Base-by-base conservation (phyloP, 768 basidiomycete genomes). In the Mycena alexandri region DNA sequence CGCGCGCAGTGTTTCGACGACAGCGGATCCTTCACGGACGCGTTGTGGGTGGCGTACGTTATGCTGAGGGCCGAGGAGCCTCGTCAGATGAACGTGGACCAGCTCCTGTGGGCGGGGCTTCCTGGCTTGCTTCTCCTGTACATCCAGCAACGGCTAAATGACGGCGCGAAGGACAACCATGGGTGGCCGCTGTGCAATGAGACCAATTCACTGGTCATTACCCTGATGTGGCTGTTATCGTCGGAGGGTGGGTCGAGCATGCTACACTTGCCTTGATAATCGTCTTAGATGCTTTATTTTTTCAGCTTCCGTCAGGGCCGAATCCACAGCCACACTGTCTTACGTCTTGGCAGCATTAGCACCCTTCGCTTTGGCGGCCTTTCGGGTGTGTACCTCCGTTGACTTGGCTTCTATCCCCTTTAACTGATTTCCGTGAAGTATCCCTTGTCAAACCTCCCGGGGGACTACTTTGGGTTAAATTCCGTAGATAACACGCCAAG, bases 21-120 rank as follows among this genome's bases (percentile, higher is more conserved):
- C 68, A 72, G 81, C 64, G 75, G 80, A 33, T 61, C 69, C 17
- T 73, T 87, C 11, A 78, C 76, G 0, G 82, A 86, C 63, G 83
- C 82, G 13, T 74, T 91, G 34, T 86, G 86, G 79, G 82, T 82
- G 0, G 82, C 86, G 57, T 89, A 86, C 72, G 73, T 85, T 41
- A 89, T 91, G 86, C 77, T 89, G 46, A 81, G 88, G 36, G 88
- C 90, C 67, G 83, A 87, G 29, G 84, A 82, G 59, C 72, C 76
- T 13, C 78, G 77, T 25, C 82, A 80, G 52, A 83, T 80, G 67
- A 89, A 88, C 72, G 71, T 80, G 43, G 78, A 79, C 55, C 87
- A 85, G 65, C 78, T 88, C 16, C 72, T 79, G 53, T 79, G 81
- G 73, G 84, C 85, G 7, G 79, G 78, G 44, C 73, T 87, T 13